Conservation (phyloP, 305 asterid genomes). For the Rubia peregrina region DNA sequence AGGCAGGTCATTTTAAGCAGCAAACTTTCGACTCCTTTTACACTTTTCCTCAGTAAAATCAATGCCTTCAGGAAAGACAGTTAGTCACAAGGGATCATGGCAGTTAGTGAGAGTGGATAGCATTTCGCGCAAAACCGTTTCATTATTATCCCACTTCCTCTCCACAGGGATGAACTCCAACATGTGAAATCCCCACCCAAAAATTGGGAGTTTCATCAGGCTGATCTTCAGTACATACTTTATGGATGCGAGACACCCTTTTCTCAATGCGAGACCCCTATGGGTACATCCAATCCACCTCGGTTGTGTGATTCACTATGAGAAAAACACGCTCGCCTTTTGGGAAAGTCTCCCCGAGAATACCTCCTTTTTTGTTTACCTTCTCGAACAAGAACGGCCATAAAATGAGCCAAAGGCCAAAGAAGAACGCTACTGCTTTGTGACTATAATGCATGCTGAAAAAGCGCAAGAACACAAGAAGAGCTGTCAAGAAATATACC, state of each 20-base stretch:
- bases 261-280: constrained; percentile 84
- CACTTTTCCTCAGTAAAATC: constrained; percentile 87
- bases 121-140: constrained; percentile 37
- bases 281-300: constrained; percentile 95
- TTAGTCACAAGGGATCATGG: constrained; percentile 73
- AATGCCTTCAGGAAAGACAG: constrained; percentile 94
- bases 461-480: constrained; percentile 44
- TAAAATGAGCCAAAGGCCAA: constrained; percentile 81
- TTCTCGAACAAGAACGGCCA: constrained; percentile 92
- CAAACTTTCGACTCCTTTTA: constrained; percentile 55
- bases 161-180: constrained; percentile 85
- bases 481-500: constrained; percentile 38
- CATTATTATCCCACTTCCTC: constrained; percentile 85
- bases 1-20: constrained; percentile 69
- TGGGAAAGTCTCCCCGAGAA: constrained; percentile 83
- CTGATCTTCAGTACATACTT: constrained; percentile 82
- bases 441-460: constrained; percentile 58
- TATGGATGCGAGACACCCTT: constrained; percentile 60
- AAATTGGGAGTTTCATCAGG: constrained; percentile 73
- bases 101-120: constrained; percentile 46
- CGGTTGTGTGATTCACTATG: constrained; percentile 82
- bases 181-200: constrained; percentile 86
- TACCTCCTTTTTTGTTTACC: constrained; percentile 53
- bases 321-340: constrained; percentile 55
- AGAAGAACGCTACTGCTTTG: constrained; percentile 40